Evolutionary conservation across 2,329 filamentous ascomycete genomes (phyloP).

Genomic region (Fusarium redolens): DNA sequence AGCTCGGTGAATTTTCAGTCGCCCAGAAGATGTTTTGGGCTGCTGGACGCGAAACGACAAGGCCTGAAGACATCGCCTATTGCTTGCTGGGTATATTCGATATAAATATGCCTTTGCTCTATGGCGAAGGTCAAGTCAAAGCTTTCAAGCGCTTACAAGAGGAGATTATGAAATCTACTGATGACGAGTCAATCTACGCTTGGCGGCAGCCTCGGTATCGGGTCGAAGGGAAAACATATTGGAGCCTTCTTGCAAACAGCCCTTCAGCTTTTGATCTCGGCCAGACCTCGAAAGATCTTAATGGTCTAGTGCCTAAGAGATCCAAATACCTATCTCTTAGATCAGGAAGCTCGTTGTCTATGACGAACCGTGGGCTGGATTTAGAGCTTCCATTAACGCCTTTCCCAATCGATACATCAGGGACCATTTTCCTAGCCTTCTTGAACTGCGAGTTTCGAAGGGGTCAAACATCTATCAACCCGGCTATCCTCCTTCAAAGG

Average conservation of each 20-base stretch:
- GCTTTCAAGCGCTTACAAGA: slow-evolving; percentile 46
- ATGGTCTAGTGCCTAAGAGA: slow-evolving; percentile 29
- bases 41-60: slow-evolving; percentile 43
- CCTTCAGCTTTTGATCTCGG: slow-evolving; percentile 44
- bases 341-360: slow-evolving; percentile 32
- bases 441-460: slow-evolving; percentile 46
- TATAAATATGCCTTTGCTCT: slow-evolving; percentile 50
- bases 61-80: slow-evolving; percentile 48
- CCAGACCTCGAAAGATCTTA: slow-evolving; percentile 28
- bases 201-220: slow-evolving; percentile 36
- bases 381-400: slow-evolving; percentile 45
- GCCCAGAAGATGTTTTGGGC: slow-evolving; percentile 50
- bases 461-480: slow-evolving; percentile 38
- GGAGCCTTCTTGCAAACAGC: slow-evolving; percentile 44
- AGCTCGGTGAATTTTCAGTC: slow-evolving; percentile 31
- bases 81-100: slow-evolving; percentile 49
- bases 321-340: slow-evolving; percentile 43
- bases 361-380: slow-evolving; percentile 42
- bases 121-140: slow-evolving; percentile 47
- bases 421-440: slow-evolving; percentile 45
- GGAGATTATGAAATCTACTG: slow-evolving; percentile 46
- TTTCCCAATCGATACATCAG: slow-evolving; percentile 42
- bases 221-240: slow-evolving; percentile 35
- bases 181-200: slow-evolving; percentile 47
- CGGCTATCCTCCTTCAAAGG: slow-evolving; percentile 46